Base-by-base conservation (phyloP, 768 basidiomycete species). In the Mycena leptocephala region DNA sequence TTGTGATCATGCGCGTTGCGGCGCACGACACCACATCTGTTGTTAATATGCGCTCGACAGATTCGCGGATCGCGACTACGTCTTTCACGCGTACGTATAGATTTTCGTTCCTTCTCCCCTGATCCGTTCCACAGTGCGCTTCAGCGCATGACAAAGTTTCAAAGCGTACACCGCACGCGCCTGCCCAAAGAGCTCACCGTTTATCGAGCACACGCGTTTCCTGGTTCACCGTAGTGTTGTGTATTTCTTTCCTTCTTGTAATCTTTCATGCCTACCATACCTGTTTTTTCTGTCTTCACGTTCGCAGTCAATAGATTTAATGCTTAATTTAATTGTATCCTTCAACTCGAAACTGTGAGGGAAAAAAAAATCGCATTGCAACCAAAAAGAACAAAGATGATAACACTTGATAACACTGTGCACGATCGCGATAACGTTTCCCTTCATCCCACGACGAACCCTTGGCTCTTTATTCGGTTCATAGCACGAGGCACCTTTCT, bases 131-230 rank as follows among this genome's bases (percentile, higher is more conserved):
- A 41, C 35, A 68, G 55, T 39, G 35, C 53, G 28, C 18, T 68
- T 20, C 26, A 56, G 26, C 18, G 37, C 39, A 68, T 68, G 2
- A 30, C 35, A 10, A 55, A 58, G 37, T 68, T 68, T 13, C 67
- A 68, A 18, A 41, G 67, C 24, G 24, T 39, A 41, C 22, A 16
- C 24, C 67, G 55, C 67, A 68, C 55, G 24, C 67, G 53, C 6
- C 67, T 11, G 37, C 35, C 67, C 37, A 58, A 68, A 30, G 53
- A 56, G 26, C 67, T 68, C 53, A n/a, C 41, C 28, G 33, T 68
- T 8, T 5, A 56, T n/a, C 37, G 67, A 8, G 35, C 16, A 37
- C 24, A 9, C 10, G 67, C 67, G 26, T 68, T 68, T 56, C 67
- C 66, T 35, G 53, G 67, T 10, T 41, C 26, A 16, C 53, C 67